These are phyloP conservation scores for Fusarium lyarnte DNA, from an alignment of 2,329 filamentous ascomycete genomes.

Conservation along the genomic window DNA sequence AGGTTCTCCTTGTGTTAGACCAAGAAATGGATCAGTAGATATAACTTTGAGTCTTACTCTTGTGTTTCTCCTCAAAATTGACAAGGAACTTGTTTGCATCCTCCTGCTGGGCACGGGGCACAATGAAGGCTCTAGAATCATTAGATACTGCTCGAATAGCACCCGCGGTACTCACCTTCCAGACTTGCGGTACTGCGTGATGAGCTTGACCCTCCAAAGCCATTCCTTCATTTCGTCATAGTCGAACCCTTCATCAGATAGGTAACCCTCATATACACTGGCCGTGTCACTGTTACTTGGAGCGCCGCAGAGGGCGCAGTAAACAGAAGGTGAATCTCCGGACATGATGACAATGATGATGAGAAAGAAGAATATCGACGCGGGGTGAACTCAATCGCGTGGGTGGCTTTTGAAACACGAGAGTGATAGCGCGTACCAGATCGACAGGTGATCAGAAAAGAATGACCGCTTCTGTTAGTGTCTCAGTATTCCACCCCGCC, in stretches of 20 bases:
- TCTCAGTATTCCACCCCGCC: too few species aligned
- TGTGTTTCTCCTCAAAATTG: background rate
- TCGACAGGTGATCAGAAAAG: background rate
- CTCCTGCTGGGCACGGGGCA: background rate
- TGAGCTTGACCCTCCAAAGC: background rate
- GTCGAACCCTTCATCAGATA: too few species aligned
- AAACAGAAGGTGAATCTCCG: too few species aligned
- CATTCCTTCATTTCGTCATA: background rate
- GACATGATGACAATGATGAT: background rate
- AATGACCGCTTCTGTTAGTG: too few species aligned
- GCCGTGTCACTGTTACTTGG: background rate
- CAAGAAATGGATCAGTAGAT: accelerated
- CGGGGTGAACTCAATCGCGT: background rate
- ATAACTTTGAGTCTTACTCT: background rate
- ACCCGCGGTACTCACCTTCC: too few species aligned
- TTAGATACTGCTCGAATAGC: background rate
- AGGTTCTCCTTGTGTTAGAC: background rate
- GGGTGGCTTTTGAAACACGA: background rate
- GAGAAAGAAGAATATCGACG: background rate
- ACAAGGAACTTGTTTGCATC: background rate
- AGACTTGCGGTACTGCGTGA: background rate
- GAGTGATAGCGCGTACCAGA: background rate
- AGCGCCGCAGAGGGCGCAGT: background rate
- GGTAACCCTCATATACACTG: background rate
- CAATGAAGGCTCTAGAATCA: background rate